Evolutionary conservation across 768 basidiomycete species (phyloP), one percentile per base, ranked within the genome.

Genomic region (Leccinum fibrillosum): DNA sequence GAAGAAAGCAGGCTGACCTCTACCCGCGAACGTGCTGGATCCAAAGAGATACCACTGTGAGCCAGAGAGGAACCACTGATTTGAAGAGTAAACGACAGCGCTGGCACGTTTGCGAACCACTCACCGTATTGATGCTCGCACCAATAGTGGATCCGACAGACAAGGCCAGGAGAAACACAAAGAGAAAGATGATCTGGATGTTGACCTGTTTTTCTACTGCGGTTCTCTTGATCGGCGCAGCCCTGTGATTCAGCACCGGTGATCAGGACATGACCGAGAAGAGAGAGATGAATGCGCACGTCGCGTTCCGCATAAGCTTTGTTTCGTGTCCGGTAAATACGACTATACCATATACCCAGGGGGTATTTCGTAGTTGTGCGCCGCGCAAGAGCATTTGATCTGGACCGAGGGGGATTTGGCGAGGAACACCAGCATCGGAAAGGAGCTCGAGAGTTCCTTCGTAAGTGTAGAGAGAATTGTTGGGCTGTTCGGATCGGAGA

Each of bases 311-410:
- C 94, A 98, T 95, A 37, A 99, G 74, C 73, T 99, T 99, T 19
- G 97, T 98, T 78, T 99, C 95, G 68, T 98, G 97, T 0, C 97
- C 97, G 0, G 94, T 96, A 65, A 94, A 98, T 44, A 98, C 90
- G 34, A 88, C 88, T 8, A 99, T 69, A 12, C 95, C 96, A 72
- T 98, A 98, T 28, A 91, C 83, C 97, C 97, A 99, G 9, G 89
- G 86, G 2, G 97, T 98, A 72, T 99, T 99, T 56, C 97, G 82
- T 56, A 99, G 71, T 71, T 99, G 97, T 28, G 97, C 95, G 1
- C 97, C 97, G 32, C 97, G 86, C 42, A 99, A 78, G 11, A 98
- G 80, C 66, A 98, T 80, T 72, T 99, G 97, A 69, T 97, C 94
- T 1, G 97, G 96, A 4, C 95, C 94, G 15, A 98, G 75, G 1